Conservation (phyloP, 78 protist species). For the Cavenderia fasciculata region DNA sequence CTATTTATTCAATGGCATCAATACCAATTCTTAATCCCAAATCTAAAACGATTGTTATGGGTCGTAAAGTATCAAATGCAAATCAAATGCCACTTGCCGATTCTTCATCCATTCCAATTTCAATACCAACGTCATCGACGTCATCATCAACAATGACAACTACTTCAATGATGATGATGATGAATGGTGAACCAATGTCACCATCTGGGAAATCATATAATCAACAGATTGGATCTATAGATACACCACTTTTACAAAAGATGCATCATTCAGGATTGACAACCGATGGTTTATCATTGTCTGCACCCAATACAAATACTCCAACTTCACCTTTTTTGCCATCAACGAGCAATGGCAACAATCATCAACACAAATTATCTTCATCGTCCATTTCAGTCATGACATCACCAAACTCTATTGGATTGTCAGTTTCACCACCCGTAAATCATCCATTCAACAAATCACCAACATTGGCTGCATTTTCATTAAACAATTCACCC, state of each 20-base stretch:
- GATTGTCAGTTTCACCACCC: not conserved
- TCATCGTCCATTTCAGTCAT: not conserved
- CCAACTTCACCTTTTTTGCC: not conserved
- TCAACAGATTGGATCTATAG: not conserved
- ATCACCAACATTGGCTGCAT: slow-evolving; percentile 31
- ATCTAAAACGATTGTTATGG: not conserved
- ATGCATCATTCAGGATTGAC: not conserved
- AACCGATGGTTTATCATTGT: not conserved
- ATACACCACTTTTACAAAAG: not conserved
- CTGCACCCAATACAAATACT: not conserved
- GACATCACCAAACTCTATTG: not conserved
- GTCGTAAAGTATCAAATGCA: not conserved
- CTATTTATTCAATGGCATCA: not conserved
- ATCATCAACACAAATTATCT: not conserved
- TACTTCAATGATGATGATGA: not conserved
- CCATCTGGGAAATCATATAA: not conserved
- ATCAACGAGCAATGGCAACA: not conserved
- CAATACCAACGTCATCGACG: slow-evolving; percentile 33
- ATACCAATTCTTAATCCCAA: not conserved
- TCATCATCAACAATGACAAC: not conserved
- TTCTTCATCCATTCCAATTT: slow-evolving; percentile 8
- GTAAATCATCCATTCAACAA: not conserved
- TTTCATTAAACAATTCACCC: not conserved
- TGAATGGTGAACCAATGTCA: not conserved
- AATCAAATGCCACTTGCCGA: not conserved